Percentiles rank a stretch among this genome's conserved stretches.
phyloP scores from a whole-genome alignment of 768 basidiomycete species.

The Suillus paluster region DNA sequence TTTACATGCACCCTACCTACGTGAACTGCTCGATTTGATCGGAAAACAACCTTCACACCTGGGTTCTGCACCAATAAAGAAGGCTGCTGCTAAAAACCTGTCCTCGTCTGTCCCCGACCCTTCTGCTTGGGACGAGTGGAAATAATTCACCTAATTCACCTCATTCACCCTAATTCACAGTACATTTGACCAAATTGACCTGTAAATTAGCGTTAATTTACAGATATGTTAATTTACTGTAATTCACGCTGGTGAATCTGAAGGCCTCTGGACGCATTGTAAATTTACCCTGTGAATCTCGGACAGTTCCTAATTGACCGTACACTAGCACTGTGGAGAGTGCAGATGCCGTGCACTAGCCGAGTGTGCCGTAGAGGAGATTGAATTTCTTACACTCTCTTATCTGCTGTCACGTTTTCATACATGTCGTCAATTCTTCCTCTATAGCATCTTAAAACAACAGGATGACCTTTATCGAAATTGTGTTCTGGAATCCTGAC shows the following conservation, averaged over 20 bases:
- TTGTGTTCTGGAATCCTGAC: too few relatives aligned
- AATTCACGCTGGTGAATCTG: neutral
- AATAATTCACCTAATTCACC: neutral
- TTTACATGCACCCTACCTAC: conserved; percentile 2
- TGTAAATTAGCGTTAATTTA: neutral
- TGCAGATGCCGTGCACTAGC: too few relatives aligned
- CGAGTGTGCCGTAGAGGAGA: too few relatives aligned
- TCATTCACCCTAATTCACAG: neutral
- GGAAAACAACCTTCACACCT: neutral
- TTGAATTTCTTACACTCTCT: too few relatives aligned
- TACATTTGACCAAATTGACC: neutral
- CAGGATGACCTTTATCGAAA: too few relatives aligned
- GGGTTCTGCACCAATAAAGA: neutral
- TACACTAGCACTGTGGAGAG: too few relatives aligned
- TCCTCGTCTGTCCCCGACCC: neutral
- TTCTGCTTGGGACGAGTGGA: neutral
- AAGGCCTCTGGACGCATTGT: neutral
- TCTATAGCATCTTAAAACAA: too few relatives aligned
- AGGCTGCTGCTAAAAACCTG: neutral
- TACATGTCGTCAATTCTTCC: too few relatives aligned
- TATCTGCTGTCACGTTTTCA: too few relatives aligned
- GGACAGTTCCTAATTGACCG: neutral
- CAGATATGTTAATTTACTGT: neutral
- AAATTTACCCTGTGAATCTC: neutral
- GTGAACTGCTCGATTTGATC: conserved; percentile 9